phyloP scores from a whole-genome alignment of 768 basidiomycete genomes.

The Termitomyces eurrhizus region DNA sequence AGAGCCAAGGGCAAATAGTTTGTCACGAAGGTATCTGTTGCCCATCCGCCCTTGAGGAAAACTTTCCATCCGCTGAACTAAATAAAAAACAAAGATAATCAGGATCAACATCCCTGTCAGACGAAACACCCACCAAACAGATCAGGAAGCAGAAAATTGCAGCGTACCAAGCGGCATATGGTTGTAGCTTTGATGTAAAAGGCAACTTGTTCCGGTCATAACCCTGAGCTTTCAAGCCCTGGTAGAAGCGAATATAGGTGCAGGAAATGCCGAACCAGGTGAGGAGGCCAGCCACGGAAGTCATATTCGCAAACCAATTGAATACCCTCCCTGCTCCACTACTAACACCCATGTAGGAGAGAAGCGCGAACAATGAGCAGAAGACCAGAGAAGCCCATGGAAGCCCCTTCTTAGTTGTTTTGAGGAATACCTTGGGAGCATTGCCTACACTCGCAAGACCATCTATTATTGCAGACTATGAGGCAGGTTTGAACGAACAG shows the following conservation, averaged over 20 bases:
- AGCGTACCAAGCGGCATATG: conserved; percentile 67
- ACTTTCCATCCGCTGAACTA: conserved; percentile 44
- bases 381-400: conserved; percentile 73
- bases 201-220: conserved; percentile 70
- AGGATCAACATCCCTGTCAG: background rate
- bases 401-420: conserved; percentile 66
- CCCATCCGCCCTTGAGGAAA: conserved; percentile 40
- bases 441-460: conserved; percentile 78
- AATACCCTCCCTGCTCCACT: conserved; percentile 72
- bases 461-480: conserved; percentile 36
- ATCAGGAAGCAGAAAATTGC: conserved; percentile 41
- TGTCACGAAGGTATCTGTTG: conserved; percentile 68
- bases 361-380: conserved; percentile 58
- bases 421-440: conserved; percentile 77
- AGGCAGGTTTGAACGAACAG: conserved; percentile 2
- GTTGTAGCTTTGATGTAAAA: conserved; percentile 63
- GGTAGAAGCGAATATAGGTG: conserved; percentile 80
- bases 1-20: conserved; percentile 70
- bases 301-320: conserved; percentile 77
- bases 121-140: conserved; percentile 51
- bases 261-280: conserved; percentile 79
- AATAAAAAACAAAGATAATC: background rate
- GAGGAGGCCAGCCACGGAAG: conserved; percentile 62
- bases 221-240: conserved; percentile 79
- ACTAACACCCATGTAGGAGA: conserved; percentile 82